Conservation (phyloP, 208 protist species). For the Leishmania braziliensis region DNA sequence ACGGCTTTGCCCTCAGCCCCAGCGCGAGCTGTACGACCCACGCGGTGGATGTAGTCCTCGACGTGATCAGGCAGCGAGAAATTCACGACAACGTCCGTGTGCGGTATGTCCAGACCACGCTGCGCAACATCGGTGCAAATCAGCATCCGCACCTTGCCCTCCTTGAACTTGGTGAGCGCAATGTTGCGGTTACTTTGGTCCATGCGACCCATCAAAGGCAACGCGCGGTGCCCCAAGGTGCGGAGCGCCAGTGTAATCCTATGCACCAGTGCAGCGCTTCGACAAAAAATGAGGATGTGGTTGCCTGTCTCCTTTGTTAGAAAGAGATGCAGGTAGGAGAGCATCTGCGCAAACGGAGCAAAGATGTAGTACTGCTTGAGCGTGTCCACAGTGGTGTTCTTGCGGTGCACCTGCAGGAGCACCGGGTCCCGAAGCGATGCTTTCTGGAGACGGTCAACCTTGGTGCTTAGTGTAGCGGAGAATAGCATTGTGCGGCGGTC, state of each 20-base stretch:
- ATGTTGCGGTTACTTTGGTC: constrained; percentile 91
- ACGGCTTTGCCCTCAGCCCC: constrained; percentile 94
- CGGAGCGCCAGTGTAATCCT: constrained; percentile 91
- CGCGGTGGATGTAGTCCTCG: constrained; percentile 98
- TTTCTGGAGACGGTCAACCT: constrained; percentile 98
- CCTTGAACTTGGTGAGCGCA: constrained; percentile 90
- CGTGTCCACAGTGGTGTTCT: constrained; percentile 97
- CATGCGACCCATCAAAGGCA: constrained; percentile 94
- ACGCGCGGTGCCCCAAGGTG: constrained; percentile 86
- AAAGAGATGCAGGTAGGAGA: constrained; percentile 88
- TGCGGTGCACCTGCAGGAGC: constrained; percentile 95
- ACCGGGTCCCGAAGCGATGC: constrained; percentile 97
- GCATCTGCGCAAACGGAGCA: constrained; percentile 93
- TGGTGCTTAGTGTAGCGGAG: constrained; percentile 98
- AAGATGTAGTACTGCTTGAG: constrained; percentile 98
- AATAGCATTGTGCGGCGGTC: constrained; percentile 97
- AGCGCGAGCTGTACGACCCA: constrained; percentile 96
- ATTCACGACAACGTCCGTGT: constrained; percentile 98
- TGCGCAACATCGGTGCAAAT: constrained; percentile 94
- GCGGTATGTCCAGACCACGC: constrained; percentile 98
- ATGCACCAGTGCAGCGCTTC: constrained; percentile 89
- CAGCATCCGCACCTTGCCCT: constrained; percentile 88
- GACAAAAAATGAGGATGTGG: constrained; percentile 93
- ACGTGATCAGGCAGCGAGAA: constrained; percentile 96
- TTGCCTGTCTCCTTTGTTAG: constrained; percentile 89